Conservation (phyloP, 139 green algal species). For the Chlorella ohadii region DNA sequence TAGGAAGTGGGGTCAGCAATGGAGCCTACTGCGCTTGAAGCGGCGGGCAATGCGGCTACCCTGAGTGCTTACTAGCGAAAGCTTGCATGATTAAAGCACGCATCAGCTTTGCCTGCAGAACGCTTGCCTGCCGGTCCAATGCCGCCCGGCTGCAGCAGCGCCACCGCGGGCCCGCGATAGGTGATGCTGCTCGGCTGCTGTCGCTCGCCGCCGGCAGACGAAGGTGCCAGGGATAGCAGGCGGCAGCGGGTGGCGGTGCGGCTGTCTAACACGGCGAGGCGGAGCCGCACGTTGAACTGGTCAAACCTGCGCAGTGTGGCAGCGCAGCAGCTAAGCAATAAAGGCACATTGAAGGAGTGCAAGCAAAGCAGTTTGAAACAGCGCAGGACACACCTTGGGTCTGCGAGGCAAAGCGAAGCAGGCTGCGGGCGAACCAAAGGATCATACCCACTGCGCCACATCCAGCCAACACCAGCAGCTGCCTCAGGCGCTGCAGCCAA, state of each 20-base stretch:
- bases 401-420: too few species aligned
- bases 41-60: too few species aligned
- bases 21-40: too few species aligned
- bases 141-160: conserved; percentile 6
- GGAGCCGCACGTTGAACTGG: conserved; percentile 37
- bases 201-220: not conserved
- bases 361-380: too few species aligned
- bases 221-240: not conserved
- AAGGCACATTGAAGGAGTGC: too few species aligned
- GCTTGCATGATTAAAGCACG: too few species aligned
- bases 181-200: not conserved
- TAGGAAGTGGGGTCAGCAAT: not conserved
- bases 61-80: too few species aligned
- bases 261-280: conserved; percentile 12
- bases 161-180: not conserved
- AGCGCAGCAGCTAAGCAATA: not conserved
- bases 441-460: too few species aligned
- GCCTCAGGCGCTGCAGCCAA: too few species aligned
- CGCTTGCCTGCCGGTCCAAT: not conserved
- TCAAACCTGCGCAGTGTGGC: conserved; percentile 28
- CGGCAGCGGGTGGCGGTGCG: not conserved
- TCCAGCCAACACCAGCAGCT: too few species aligned
- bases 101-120: not conserved
- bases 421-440: too few species aligned
- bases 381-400: too few species aligned